Evolutionary conservation across 768 basidiomycete species (phyloP), one percentile per base, ranked within the genome.

Genomic region (Collybia nuda): DNA sequence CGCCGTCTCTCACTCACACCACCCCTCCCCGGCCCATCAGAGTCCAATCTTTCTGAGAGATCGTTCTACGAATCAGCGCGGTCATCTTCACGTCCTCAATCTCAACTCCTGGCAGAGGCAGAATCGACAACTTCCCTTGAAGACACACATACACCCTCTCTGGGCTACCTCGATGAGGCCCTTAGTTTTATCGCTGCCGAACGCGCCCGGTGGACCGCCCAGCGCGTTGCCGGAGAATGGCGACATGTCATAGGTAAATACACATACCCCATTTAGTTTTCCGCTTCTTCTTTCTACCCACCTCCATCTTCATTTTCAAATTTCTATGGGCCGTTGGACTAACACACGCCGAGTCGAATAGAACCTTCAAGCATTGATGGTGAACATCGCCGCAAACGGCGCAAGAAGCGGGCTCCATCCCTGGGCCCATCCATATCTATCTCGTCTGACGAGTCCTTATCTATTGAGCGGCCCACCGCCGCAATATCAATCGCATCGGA

Each of bases 161-260:
- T 92, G 12, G 90, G 90, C 0, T 79, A 80, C 46, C 76, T 92
- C 14, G 87, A 87, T 51, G 82, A 83, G 52, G 87, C 86, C 0
- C 73, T 92, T 12, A 80, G 78, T n/a, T 92, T 90, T 53, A 75
- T 90, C 44, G 86, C 84, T 38, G 81, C 80, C 8, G 89, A 91
- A 62, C 75, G 86, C 48, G 81, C 80, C 29, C 74, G 76, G 53
- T 74, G 81, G 55, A 77, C 72, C 39, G 84, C 82, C n/a, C 64
- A 66, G 37, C 71, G 71, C 32, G 73, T 26, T 42, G 39, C 15
- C 14, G 35, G 56, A 37, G 55, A 71, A 12, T 74, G 71, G 67
- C 67, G 65, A 50, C 68, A 70, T 47, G 73, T 75, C 6, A 62
- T 69, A 43, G 76, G 75, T 55, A 55, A 56, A 40, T 74, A 68